Base-by-base conservation (phyloP, 2,329 filamentous ascomycete genomes). In the Colletotrichum sp. region DNA sequence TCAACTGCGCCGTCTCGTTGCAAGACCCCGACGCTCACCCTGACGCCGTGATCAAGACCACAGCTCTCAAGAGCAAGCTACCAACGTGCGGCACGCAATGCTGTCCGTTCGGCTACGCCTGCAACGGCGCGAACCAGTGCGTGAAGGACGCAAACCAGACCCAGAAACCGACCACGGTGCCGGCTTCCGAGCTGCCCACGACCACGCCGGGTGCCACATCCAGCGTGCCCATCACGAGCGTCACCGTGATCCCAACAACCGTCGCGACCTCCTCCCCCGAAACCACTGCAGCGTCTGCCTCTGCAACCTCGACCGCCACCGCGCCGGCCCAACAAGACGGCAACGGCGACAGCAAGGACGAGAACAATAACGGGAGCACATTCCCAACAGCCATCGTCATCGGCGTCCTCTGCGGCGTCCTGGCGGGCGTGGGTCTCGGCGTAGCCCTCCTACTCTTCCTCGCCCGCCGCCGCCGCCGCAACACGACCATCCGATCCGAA, bases 101-200 rank as follows among this genome's bases (percentile, higher is more conserved):
- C 84, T 96, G 94, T 81, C 94, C 94, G 0, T 93, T 93, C 82
- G 94, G 94, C 4, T 96, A 93, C 84, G 85, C 86, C 2, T 96
- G 94, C 84, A 83, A 88, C 43, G 82, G 81, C 68, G 85, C 85
- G 21, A 68, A 75, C 66, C 74, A 85, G 76, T 95, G 94, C 79
- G 81, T 86, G 13, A 86, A 85, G 79, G 83, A 92, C 77, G 77
- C 84, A 18, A 88, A 93, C 79, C 90, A 93, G 80, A 82, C 83
- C 10, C 77, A 81, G 36, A n/a, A 78, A 52, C 86, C 86, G 3
- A 67, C 71, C 26, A 67, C 74, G 15, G 55, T 70, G 30, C 72
- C 75, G 6, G 52, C 52, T 13, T 74, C 36, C 24, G 66, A 77
- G 12, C 66, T 80, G 3, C 72, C 82, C 3, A 72, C 81, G 18